Evolutionary conservation across 129 eudicot species (phyloP).

Genomic region (Flaveria robusta): DNA sequence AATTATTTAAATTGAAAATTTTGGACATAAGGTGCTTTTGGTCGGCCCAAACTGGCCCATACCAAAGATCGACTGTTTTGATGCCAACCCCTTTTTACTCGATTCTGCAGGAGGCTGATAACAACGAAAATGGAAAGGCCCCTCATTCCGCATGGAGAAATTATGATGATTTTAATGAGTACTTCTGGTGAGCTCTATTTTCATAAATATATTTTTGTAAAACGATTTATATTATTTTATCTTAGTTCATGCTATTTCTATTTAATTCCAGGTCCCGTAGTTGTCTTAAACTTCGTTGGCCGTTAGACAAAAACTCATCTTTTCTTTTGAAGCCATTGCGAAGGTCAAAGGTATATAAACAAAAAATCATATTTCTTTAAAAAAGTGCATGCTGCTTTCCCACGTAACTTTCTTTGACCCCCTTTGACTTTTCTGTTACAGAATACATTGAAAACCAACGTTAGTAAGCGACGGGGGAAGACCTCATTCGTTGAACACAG

Average conservation of each 20-base stretch:
- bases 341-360: slow-evolving; percentile 65
- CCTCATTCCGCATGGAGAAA: slow-evolving; percentile 99
- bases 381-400: neutral
- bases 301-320: slow-evolving; percentile 64
- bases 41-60: neutral
- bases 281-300: slow-evolving; percentile 95
- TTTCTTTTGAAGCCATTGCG: slow-evolving; percentile 75
- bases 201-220: slow-evolving; percentile 1
- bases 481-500: slow-evolving; percentile 97
- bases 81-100: neutral
- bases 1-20: neutral
- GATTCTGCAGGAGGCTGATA: slow-evolving; percentile 72
- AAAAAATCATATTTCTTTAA: slow-evolving; percentile 6
- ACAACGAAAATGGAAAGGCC: slow-evolving; percentile 82
- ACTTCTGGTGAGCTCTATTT: slow-evolving; percentile 67
- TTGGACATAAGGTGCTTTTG: neutral
- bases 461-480: slow-evolving; percentile 77
- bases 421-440: slow-evolving; percentile 36
- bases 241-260: neutral
- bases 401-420: slow-evolving; percentile 22
- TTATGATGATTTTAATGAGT: slow-evolving; percentile 96
- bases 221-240: neutral
- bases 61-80: neutral
- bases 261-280: slow-evolving; percentile 63
- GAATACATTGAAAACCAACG: slow-evolving; percentile 62